These are phyloP conservation scores for Fusarium sp. DNA, from an alignment of 2,329 filamentous ascomycete genomes.

Conservation along the genomic window DNA sequence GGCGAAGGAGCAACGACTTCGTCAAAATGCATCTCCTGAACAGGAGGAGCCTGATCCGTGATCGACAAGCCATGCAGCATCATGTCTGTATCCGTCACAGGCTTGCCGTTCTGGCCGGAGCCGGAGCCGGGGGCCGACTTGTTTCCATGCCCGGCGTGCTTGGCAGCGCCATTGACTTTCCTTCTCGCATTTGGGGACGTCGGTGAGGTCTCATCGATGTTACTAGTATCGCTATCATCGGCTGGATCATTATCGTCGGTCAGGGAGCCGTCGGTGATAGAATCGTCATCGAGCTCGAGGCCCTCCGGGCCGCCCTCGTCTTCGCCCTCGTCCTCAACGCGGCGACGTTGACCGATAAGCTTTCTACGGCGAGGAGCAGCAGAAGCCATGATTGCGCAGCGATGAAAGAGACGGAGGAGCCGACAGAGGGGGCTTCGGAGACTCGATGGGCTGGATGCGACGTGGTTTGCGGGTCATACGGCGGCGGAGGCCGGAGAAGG, in stretches of 20 bases:
- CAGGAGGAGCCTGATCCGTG: slow-evolving; percentile 58
- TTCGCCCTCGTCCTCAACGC: slow-evolving; percentile 79
- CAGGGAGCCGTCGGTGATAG: slow-evolving; percentile 75
- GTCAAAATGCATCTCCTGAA: slow-evolving; percentile 65
- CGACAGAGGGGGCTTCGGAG: slow-evolving; percentile 52
- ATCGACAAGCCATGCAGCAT: slow-evolving; percentile 71
- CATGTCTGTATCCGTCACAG: slow-evolving; percentile 69
- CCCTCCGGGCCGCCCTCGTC: slow-evolving; percentile 73
- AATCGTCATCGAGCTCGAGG: slow-evolving; percentile 75
- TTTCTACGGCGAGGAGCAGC: slow-evolving; percentile 71
- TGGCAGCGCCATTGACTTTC: slow-evolving; percentile 60
- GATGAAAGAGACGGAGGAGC: slow-evolving; percentile 50
- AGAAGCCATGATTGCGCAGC: slow-evolving; percentile 54
- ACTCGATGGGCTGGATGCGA: slow-evolving; percentile 49
- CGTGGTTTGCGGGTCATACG: slow-evolving; percentile 51
- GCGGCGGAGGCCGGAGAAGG: slow-evolving; percentile 38
- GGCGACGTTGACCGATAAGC: slow-evolving; percentile 76
- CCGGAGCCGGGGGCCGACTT: slow-evolving; percentile 57
- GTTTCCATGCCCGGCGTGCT: slow-evolving; percentile 52
- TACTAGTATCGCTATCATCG: slow-evolving; percentile 76
- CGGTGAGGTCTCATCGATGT: slow-evolving; percentile 70
- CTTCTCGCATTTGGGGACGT: slow-evolving; percentile 61
- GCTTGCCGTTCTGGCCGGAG: slow-evolving; percentile 52
- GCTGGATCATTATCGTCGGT: slow-evolving; percentile 74
- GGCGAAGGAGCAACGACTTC: slow-evolving; percentile 57